Base-by-base conservation (phyloP, 2,329 filamentous ascomycete species). In the Colletotrichum sp. region DNA sequence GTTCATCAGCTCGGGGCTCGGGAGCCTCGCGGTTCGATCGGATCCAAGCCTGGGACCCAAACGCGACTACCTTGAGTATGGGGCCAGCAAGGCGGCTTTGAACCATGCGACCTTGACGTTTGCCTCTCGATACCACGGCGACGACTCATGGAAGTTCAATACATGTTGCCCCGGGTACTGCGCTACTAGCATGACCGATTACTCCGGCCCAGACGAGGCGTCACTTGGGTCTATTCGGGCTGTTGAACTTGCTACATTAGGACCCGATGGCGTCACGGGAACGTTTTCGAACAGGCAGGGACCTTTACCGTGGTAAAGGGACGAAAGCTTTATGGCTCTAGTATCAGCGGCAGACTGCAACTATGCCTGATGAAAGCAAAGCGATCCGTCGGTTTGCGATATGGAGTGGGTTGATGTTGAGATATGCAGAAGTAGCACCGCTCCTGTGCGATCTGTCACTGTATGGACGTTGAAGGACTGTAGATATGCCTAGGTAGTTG, bases 131-230 rank as follows among this genome's bases (percentile, higher is more conserved):
- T 21, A 61, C 34, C 34, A 24, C 6, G 61, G 55, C 10, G 74
- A 76, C 4, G 24, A 21, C 7, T 43, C 61, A 4, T 76, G 74
- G 74, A 76, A 76, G 36, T 55, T 76, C 6, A 76, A 76, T 4
- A n/a, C 68, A 3, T 76, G 74, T 10, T 76, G 74, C 39, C 74
- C 74, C 6, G 74, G 74, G 2, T 52, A 71, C 66, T 76, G 74
- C 7, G 21, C 52, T n/a, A 76, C 74, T 3, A 76, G 67, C 14
- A 74, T 76, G 71, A 76, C 16, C 13, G 36, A 21, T 5, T 75
- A 71, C 26, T 10, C 34, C 3, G 74, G 66, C 9, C 13, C 30
- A 12, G 67, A 74, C 21, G 74, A 76, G 6, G 65, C 71, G 18
- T 55, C 74, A 10, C 21, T 74, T n/a, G 74, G 74, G 12, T 74